phyloP scores from a whole-genome alignment of 1,284 basidiomycete genomes.

The Chondrostereum purpureum region DNA sequence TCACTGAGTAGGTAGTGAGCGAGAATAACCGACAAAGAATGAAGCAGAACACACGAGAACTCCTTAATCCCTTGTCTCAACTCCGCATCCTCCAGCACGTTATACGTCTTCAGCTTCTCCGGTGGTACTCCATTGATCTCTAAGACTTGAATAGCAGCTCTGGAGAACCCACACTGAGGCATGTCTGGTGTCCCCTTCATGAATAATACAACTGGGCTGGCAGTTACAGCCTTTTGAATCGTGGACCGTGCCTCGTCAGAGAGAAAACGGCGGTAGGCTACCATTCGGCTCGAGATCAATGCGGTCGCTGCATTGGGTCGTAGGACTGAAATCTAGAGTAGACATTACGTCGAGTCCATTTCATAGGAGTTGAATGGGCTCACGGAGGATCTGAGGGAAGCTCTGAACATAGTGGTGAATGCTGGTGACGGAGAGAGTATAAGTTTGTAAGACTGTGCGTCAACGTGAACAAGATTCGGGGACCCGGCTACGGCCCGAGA shows the following conservation, averaged over 20 bases:
- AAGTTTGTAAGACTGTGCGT: too few species aligned
- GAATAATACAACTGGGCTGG: conserved; percentile 81
- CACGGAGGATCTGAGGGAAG: background rate
- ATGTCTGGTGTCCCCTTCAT: conserved; percentile 89
- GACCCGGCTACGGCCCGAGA: too few species aligned
- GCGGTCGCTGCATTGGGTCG: background rate
- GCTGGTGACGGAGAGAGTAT: too few species aligned
- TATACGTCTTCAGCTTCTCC: conserved; percentile 82
- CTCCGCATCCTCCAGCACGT: conserved; percentile 86
- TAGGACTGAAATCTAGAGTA: background rate
- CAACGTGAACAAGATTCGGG: too few species aligned
- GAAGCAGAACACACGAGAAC: conserved; percentile 68
- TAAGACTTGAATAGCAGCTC: conserved; percentile 88
- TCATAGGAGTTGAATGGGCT: background rate
- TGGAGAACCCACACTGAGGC: conserved; percentile 92
- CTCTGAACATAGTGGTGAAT: background rate
- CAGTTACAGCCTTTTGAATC: conserved; percentile 58
- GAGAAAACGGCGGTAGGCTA: conserved; percentile 28
- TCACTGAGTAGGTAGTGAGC: conserved; percentile 48
- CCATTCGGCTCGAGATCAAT: background rate
- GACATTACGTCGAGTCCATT: background rate
- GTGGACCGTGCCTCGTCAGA: conserved; percentile 36
- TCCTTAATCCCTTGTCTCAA: conserved; percentile 87
- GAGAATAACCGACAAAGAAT: conserved; percentile 5
- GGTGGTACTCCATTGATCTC: conserved; percentile 80